phyloP scores from a whole-genome alignment of 768 basidiomycete species.

The Rhodotorula graminis region DNA sequence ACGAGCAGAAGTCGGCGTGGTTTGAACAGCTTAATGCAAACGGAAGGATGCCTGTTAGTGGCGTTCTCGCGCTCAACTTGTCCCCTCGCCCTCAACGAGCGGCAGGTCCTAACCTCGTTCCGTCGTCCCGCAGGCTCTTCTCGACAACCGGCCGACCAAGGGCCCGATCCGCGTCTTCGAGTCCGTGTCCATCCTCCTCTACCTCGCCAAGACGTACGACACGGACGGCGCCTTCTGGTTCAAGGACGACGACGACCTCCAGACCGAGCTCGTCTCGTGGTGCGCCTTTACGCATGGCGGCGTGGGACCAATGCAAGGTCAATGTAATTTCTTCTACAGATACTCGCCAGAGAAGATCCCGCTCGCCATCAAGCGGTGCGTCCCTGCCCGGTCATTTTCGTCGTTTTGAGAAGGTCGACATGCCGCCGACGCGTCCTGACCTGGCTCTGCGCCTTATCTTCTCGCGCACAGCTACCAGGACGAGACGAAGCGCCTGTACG shows the following conservation, averaged over 20 bases:
- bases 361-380: slow-evolving; percentile 31
- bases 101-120: neutral
- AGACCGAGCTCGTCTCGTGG: slow-evolving; percentile 27
- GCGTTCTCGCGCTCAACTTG: too few species aligned
- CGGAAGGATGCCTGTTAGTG: slow-evolving; percentile 1
- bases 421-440: neutral
- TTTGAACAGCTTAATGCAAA: slow-evolving; percentile 35
- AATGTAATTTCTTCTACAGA: slow-evolving; percentile 39
- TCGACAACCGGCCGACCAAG: slow-evolving; percentile 37
- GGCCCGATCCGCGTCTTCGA: slow-evolving; percentile 38
- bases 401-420: too few species aligned
- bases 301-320: slow-evolving; percentile 34
- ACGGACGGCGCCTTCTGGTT: slow-evolving; percentile 33
- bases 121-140: slow-evolving; percentile 25
- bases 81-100: too few species aligned
- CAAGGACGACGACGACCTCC: slow-evolving; percentile 15
- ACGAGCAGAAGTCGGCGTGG: slow-evolving; percentile 32
- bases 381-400: too few species aligned
- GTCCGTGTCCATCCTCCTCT: slow-evolving; percentile 8
- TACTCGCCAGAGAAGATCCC: slow-evolving; percentile 42
- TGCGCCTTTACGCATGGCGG: slow-evolving; percentile 19
- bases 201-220: slow-evolving; percentile 36
- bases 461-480: slow-evolving; percentile 21
- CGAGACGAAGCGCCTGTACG: slow-evolving; percentile 38
- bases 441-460: too few species aligned